Base-by-base conservation (phyloP, 371 early-diverging fungal genomes). In the Mortierella sp. region DNA sequence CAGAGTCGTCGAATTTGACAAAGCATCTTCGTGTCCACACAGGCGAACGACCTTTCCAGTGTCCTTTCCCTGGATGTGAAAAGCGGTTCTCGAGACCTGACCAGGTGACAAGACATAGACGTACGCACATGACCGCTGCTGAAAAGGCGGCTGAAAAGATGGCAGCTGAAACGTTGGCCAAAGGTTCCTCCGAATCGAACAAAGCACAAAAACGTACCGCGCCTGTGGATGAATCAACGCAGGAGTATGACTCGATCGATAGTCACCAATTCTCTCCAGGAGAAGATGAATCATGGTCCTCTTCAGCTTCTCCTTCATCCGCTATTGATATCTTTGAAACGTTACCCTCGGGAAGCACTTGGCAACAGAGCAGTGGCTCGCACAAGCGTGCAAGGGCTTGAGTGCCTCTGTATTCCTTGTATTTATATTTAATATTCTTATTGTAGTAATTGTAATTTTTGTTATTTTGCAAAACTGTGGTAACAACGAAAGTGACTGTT, bases 1-100 rank as follows among this genome's bases (percentile, higher is more conserved):
- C 91, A 31, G 93, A 94, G 64, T 91, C 91, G 31, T 92, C 92
- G 63, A 95, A 95, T 73, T 75, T 95, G 47, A 93, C 92, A 3
- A 95, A 95, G 76, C 93, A 93, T 83, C 83, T 87, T 72, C 83
- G 91, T 26, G 88, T 90, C 10, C 92, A 92, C 75, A 90, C 92
- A n/a, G 90, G 90, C 15, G 91, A 91, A 74, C 87, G 87, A 9
- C 92, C 92, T 0, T 92, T 88, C 65, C 85, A 84, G 58, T 92
- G 92, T 63, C 81, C 89, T 9, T 82, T 84, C 49, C 83, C 85
- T 12, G 85, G 87, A n/a, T 93, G 93, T 74, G 88, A 80, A 40
- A 90, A 93, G 70, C 79, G 89, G 9, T 93, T 93, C 66, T 89
- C 93, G 26, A 83, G 94, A 47, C 89, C 93, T 7, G 93, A 94